Evolutionary conservation across 2,329 filamentous ascomycete genomes (phyloP), one percentile per base, ranked within the genome.

Genomic region (Xylariales sp.): DNA sequence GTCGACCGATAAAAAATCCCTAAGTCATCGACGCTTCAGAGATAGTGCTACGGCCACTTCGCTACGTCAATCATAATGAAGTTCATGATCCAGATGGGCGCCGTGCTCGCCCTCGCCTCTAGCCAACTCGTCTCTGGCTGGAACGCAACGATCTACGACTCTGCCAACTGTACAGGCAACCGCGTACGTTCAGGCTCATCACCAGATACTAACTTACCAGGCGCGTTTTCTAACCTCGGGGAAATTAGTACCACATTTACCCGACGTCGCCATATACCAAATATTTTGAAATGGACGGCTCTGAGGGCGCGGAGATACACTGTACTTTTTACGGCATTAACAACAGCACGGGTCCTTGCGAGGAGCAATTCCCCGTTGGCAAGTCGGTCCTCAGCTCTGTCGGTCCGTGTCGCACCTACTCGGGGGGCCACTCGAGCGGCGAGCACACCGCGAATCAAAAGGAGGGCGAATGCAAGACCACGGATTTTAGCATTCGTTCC

Each of bases 141-240:
- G 64, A 71, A 69, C 55, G 68, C 65, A 34, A 69, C 69, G 9
- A 69, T 71, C 18, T 71, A 71, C 28, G 64, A 67, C 10, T 69
- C 64, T 5, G 39, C 9, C 30, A 65, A 71, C 34, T 69, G 67
- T 5, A 62, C 67, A 5, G 69, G 69, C 32, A 68, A 62, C 50
- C 36, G 61, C 23, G 69, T 70, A 30, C 30, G 69, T 69, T 62
- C 2, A 23, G 28, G 34, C 45, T 39, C 18, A n/a, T 7, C 7
- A 18, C 18, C 28, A 43, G 9, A 23, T 58, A 41, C 16, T 49
- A 23, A 23, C 23, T 23, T 23, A 18, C 41, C 12, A 46, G 14
- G 30, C 6, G 36, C 43, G 12, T 32, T n/a, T 45, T 53, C 63
- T 65, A 28, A 67, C 50, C 12, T 39, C 8, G 28, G 30, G 30